These are phyloP conservation scores for Lachnellula willkommii DNA, from an alignment of 2,329 filamentous ascomycete genomes.

Conservation along the genomic window DNA sequence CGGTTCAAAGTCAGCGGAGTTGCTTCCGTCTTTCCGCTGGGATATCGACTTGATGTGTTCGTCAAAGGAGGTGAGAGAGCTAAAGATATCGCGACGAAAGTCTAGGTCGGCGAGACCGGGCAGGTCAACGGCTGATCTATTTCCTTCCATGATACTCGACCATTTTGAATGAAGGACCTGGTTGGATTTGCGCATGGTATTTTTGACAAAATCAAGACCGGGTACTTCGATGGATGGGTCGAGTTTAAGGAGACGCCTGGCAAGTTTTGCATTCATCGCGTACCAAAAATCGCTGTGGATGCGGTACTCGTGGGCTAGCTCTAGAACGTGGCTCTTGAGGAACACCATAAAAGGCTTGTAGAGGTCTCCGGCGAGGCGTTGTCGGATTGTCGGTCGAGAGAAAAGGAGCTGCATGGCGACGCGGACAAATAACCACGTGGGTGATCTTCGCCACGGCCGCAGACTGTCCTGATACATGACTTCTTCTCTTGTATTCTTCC, in stretches of 20 bases:
- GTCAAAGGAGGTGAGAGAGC: not conserved
- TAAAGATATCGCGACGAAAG: not conserved
- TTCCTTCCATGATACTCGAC: slow-evolving; percentile 6
- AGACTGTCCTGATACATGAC: slow-evolving; percentile 37
- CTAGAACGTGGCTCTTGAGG: slow-evolving; percentile 38
- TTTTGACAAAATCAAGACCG: slow-evolving; percentile 2
- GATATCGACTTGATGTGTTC: not conserved
- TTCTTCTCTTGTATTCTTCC: slow-evolving; percentile 51
- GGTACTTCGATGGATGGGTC: not conserved
- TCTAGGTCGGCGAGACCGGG: not conserved
- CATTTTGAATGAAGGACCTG: slow-evolving; percentile 1
- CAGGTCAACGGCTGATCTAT: not conserved
- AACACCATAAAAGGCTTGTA: slow-evolving; percentile 51
- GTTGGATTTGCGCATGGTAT: not conserved
- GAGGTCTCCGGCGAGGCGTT: slow-evolving; percentile 1
- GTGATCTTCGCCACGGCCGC: slow-evolving; percentile 46
- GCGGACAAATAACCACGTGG: slow-evolving; percentile 51
- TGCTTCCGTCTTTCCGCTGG: not conserved
- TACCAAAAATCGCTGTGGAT: slow-evolving; percentile 31
- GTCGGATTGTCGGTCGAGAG: not conserved
- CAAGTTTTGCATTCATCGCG: slow-evolving; percentile 42
- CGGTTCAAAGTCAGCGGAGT: not conserved
- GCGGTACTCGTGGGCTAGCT: slow-evolving; percentile 10
- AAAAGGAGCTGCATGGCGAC: slow-evolving; percentile 40
- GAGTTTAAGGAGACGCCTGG: slow-evolving; percentile 39